Evolutionary conservation across 306 rosid species (phyloP).

Genomic region (Glycine tomentella): DNA sequence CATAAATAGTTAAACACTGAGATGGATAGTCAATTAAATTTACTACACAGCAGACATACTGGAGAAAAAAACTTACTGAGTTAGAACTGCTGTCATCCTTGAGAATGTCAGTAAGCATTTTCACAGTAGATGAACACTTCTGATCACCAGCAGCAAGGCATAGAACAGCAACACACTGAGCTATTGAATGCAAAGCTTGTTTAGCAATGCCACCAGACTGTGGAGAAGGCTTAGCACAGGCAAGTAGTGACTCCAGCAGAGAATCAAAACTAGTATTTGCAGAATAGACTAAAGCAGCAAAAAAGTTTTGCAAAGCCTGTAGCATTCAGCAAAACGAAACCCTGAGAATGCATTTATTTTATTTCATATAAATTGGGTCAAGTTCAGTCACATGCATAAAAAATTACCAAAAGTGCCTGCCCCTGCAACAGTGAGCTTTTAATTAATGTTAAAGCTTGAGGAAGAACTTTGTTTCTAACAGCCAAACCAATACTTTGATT

Average conservation of each 20-base stretch:
- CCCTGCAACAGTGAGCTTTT: slow-evolving; percentile 98
- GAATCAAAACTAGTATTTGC: slow-evolving; percentile 96
- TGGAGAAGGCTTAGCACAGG: slow-evolving; percentile 94
- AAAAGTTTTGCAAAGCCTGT: slow-evolving; percentile 93
- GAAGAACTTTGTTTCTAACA: slow-evolving; percentile 97
- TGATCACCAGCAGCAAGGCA: slow-evolving; percentile 98
- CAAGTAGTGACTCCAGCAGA: slow-evolving; percentile 87
- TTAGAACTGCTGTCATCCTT: slow-evolving; percentile 79
- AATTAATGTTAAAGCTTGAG: slow-evolving; percentile 87
- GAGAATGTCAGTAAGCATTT: slow-evolving; percentile 93
- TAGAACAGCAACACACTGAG: slow-evolving; percentile 96
- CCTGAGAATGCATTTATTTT: slow-evolving; percentile 46
- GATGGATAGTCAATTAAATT: slow-evolving; percentile 34
- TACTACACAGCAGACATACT: background rate
- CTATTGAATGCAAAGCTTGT: slow-evolving; percentile 95
- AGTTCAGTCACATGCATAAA: slow-evolving; percentile 39
- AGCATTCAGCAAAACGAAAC: slow-evolving; percentile 28
- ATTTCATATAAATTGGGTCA: slow-evolving; percentile 27
- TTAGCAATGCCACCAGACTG: slow-evolving; percentile 97
- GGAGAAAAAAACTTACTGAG: slow-evolving; percentile 61
- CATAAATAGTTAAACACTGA: background rate
- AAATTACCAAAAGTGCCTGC: slow-evolving; percentile 88
- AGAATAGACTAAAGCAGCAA: slow-evolving; percentile 88
- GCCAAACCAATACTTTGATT: slow-evolving; percentile 88
- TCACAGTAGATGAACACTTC: slow-evolving; percentile 87